Evolutionary conservation across 257 asterid species (phyloP).

Genomic region (Nicotiana attenuata): DNA sequence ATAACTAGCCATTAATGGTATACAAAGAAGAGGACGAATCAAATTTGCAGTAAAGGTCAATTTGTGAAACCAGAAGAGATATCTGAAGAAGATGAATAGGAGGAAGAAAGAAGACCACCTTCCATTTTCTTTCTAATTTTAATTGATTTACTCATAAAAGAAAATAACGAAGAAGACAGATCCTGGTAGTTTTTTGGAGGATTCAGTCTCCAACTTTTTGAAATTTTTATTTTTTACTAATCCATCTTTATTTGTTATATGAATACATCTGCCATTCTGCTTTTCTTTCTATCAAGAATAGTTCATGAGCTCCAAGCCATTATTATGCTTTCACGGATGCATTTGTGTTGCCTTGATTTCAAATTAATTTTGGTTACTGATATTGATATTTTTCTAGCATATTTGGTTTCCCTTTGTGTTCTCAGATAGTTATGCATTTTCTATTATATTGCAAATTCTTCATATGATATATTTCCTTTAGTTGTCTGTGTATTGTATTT

Average conservation of each 20-base stretch:
- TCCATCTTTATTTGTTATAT: background rate
- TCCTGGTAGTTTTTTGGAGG: background rate
- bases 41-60: constrained; percentile 2
- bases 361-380: background rate
- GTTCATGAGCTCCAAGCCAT: background rate
- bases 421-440: background rate
- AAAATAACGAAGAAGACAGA: background rate
- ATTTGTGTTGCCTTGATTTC: background rate
- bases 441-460: background rate
- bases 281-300: background rate
- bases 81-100: background rate
- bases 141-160: background rate
- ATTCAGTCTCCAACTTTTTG: background rate
- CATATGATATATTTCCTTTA: background rate
- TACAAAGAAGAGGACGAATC: background rate
- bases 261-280: background rate
- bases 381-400: background rate
- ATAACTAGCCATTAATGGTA: background rate
- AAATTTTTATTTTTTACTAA: background rate
- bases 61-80: background rate
- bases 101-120: background rate
- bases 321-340: background rate
- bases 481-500: background rate
- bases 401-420: background rate
- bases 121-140: background rate